phyloP scores from a whole-genome alignment of 345 rosid genomes.

The Acer campestre region DNA sequence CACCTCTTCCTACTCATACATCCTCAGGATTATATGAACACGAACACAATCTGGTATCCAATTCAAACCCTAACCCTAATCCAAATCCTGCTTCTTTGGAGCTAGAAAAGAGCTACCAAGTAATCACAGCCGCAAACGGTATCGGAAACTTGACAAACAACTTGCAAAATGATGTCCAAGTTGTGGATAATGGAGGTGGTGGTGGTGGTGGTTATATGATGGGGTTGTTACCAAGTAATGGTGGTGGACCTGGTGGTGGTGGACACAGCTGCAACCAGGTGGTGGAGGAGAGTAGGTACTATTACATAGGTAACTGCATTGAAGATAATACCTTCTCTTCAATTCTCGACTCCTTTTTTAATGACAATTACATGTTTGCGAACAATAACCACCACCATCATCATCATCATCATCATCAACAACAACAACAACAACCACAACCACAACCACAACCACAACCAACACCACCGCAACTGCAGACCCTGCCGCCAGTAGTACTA shows the following conservation, averaged over 20 bases:
- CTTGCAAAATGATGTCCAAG: background rate
- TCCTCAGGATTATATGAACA: constrained; percentile 1
- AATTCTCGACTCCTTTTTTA: constrained; percentile 64
- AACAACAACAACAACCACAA: background rate
- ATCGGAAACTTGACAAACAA: background rate
- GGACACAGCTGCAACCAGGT: constrained; percentile 18
- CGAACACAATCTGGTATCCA: constrained; percentile 17
- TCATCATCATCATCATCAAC: too few species aligned
- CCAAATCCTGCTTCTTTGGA: constrained; percentile 9
- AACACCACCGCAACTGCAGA: constrained; percentile 14
- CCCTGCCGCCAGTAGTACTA: background rate
- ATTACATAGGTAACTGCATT: constrained; percentile 30
- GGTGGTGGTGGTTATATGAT: constrained; percentile 15
- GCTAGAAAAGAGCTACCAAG: background rate
- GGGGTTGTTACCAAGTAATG: constrained; percentile 23
- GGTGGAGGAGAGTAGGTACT: constrained; percentile 3
- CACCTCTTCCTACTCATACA: background rate
- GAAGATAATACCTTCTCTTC: constrained; percentile 71
- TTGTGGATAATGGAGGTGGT: background rate
- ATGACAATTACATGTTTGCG: constrained; percentile 42
- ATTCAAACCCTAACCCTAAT: constrained; percentile 29
- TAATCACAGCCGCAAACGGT: background rate
- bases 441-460: constrained; percentile 9
- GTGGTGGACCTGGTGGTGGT: background rate
- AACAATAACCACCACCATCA: constrained; percentile 3